phyloP scores from a whole-genome alignment of 2,329 filamentous ascomycete species.

The Ascochyta viciae-villosae region DNA sequence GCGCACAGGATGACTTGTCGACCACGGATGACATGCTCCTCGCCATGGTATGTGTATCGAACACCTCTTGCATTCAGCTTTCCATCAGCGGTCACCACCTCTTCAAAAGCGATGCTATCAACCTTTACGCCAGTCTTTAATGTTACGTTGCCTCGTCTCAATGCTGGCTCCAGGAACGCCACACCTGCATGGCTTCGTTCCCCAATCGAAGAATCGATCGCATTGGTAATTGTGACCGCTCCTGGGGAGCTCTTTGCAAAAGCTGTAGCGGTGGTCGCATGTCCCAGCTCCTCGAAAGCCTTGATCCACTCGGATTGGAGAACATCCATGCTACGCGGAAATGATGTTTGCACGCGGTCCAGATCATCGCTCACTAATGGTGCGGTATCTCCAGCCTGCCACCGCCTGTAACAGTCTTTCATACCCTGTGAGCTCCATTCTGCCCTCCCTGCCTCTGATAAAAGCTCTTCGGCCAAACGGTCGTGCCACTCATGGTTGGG shows the following conservation, averaged over 20 bases:
- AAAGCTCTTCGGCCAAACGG: conserved; percentile 21
- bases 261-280: conserved; percentile 14
- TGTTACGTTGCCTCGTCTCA: conserved; percentile 24
- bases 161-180: conserved; percentile 26
- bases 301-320: conserved; percentile 23
- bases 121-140: conserved; percentile 24
- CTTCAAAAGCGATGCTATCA: conserved; percentile 21
- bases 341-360: conserved; percentile 23
- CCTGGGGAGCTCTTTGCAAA: conserved; percentile 20
- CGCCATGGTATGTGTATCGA: conserved; percentile 16
- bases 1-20: conserved; percentile 42
- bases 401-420: conserved; percentile 23
- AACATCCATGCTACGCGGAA: conserved; percentile 19
- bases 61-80: conserved; percentile 23
- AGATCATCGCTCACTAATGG: conserved; percentile 1
- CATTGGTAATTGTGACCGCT: conserved; percentile 27
- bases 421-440: conserved; percentile 22
- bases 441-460: conserved; percentile 15
- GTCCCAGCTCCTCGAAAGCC: conserved; percentile 26
- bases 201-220: conserved; percentile 23
- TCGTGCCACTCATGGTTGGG: conserved; percentile 30
- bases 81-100: conserved; percentile 10
- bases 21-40: conserved; percentile 12
- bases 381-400: conserved; percentile 13
- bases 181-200: conserved; percentile 30